A percentile compares a stretch with the other conserved stretches of the same genome.
Evolutionary conservation across 192 early-diverging fungal species (phyloP).

Genomic region (Endogone sp.): DNA sequence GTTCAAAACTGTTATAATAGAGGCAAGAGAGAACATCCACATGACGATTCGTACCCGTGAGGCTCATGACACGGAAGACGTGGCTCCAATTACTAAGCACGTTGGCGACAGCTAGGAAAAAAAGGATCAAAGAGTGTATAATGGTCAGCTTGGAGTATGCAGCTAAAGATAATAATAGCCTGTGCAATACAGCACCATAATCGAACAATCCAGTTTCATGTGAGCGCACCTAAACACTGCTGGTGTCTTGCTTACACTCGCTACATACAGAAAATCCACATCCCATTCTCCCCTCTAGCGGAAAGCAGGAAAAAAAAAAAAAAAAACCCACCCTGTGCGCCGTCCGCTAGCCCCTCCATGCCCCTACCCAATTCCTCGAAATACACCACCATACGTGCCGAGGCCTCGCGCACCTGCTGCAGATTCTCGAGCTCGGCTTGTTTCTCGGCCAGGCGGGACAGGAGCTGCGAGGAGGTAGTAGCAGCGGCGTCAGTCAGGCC

Average conservation of each 20-base stretch:
- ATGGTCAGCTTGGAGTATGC: too few species aligned
- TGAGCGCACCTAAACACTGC: too few species aligned
- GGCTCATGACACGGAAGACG: slow-evolving; percentile 11
- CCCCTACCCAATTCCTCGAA: slow-evolving; percentile 10
- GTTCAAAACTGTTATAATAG: too few species aligned
- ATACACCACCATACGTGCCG: slow-evolving; percentile 6
- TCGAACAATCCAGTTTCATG: too few species aligned
- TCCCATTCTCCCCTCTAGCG: too few species aligned
- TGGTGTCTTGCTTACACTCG: too few species aligned
- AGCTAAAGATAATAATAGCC: too few species aligned
- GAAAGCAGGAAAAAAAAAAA: too few species aligned
- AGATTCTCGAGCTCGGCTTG: slow-evolving; percentile 11
- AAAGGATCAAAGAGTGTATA: background rate
- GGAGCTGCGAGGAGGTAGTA: background rate
- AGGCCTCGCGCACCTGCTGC: slow-evolving; percentile 7
- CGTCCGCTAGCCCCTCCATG: slow-evolving; percentile 8
- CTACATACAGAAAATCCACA: too few species aligned
- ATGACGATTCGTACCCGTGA: background rate
- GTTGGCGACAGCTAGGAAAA: slow-evolving; percentile 1
- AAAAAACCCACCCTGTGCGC: slow-evolving; percentile 5
- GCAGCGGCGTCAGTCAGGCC: background rate
- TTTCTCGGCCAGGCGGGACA: background rate
- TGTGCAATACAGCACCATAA: too few species aligned
- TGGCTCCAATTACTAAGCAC: slow-evolving; percentile 15
- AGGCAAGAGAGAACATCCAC: too few species aligned